Evolutionary conservation across 1,284 basidiomycete genomes (phyloP).

Genomic region (Marasmius fiardii): DNA sequence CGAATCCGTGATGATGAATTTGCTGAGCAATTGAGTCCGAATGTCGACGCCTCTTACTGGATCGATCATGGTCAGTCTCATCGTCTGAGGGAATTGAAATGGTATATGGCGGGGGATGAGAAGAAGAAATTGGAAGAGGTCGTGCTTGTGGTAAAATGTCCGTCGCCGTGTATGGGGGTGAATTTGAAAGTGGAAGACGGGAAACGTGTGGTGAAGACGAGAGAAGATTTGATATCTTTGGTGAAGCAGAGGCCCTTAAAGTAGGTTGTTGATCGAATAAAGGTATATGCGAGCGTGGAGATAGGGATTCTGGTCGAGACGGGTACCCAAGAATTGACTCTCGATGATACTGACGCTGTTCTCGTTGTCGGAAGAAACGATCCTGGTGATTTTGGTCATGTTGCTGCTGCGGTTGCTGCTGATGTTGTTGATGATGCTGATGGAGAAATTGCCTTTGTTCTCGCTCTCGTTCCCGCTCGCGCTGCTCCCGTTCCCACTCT

Average conservation of each 20-base stretch:
- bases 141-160: not conserved
- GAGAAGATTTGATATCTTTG: not conserved
- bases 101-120: slow-evolving; percentile 9
- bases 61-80: slow-evolving; percentile 19
- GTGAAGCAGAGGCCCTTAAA: not conserved
- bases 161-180: not conserved
- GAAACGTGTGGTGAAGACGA: not conserved
- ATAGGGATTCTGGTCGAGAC: not conserved
- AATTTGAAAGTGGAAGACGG: not conserved
- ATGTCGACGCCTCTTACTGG: slow-evolving; percentile 36
- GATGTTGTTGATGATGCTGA: not conserved
- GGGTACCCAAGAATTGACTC: not conserved
- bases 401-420: not conserved
- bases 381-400: not conserved
- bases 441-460: not conserved
- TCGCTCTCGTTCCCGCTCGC: slow-evolving; percentile 1
- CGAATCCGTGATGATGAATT: slow-evolving; percentile 3
- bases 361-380: not conserved
- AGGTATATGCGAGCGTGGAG: not conserved
- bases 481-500: slow-evolving; percentile 1
- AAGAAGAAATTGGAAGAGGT: slow-evolving; percentile 12
- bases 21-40: slow-evolving; percentile 32
- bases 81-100: slow-evolving; percentile 15
- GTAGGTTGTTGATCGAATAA: not conserved
- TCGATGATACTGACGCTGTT: slow-evolving; percentile 3